These are phyloP conservation scores for Golovinomyces cichoracearum DNA, from an alignment of 2,329 filamentous ascomycete genomes.

Conservation along the genomic window DNA sequence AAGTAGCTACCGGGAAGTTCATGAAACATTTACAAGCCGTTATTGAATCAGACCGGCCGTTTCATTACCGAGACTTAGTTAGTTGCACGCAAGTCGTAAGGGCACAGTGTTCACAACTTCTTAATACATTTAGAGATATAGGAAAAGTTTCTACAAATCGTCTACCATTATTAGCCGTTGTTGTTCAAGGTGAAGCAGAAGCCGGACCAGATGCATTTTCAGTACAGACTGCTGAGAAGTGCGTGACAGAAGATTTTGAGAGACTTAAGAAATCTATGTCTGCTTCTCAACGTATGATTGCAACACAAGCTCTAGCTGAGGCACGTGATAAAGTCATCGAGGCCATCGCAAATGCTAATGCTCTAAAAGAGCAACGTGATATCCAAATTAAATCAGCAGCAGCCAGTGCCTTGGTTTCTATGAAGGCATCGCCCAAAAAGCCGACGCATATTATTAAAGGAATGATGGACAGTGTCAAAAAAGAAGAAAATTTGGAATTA, in stretches of 20 bases:
- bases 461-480: constrained; percentile 95
- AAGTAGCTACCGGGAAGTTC: constrained; percentile 29
- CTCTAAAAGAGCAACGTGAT: constrained; percentile 58
- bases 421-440: constrained; percentile 74
- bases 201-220: constrained; percentile 86
- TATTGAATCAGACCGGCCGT: constrained; percentile 55
- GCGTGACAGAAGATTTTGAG: constrained; percentile 64
- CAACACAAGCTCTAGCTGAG: constrained; percentile 52
- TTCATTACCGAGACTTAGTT: constrained; percentile 68
- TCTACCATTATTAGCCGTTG: constrained; percentile 58
- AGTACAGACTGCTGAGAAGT: constrained; percentile 63
- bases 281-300: constrained; percentile 65
- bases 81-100: constrained; percentile 73
- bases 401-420: constrained; percentile 67
- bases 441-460: constrained; percentile 79
- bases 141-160: constrained; percentile 53
- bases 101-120: constrained; percentile 68
- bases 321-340: constrained; percentile 42
- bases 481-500: constrained; percentile 70
- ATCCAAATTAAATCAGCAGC: constrained; percentile 65
- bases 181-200: constrained; percentile 80
- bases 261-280: constrained; percentile 69
- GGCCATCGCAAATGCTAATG: constrained; percentile 56
- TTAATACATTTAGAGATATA: constrained; percentile 78
- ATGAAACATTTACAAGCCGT: constrained; percentile 42